Evolutionary conservation across 768 basidiomycete species (phyloP), one percentile per base, ranked within the genome.

Genomic region (Kwoniella sp.): DNA sequence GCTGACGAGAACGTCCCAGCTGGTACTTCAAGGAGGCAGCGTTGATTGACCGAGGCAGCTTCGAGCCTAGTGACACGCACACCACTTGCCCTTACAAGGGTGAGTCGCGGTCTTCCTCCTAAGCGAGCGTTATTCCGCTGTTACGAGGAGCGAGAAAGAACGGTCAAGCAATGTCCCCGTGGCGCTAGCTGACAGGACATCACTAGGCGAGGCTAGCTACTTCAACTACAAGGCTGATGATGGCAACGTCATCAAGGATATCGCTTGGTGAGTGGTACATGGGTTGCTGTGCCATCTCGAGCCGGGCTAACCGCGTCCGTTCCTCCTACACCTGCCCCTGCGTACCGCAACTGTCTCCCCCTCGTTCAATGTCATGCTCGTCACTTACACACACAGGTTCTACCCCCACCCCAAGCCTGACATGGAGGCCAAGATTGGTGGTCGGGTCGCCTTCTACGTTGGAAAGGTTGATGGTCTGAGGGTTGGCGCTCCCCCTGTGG

Each of bases 11-110:
- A n/a, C n/a, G n/a, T 8, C 5, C 6, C 5, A 70, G 67, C 47
- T 69, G 63, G 61, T 73, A 73, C 54, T 73, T 73, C 54, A 60
- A 62, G 46, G 67, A 73, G 47, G 34, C 58, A 12, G 63, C 65
- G 26, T 44, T 73, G n/a, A 54, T 62, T 25, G 62, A 73, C 57
- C 60, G 69, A 37, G 38, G 32, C 2, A 52, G 57, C 40, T 73
- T 45, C 53, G 49, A 50, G 17, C 51, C 60, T 38, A 61, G 58
- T 27, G 52, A 60, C 6, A 73, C 71, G 3, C 67, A 70, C 42
- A 69, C 67, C 7, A 53, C 54, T 4, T 73, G 71, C 46, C 51
- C 51, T 5, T 73, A 67, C 66, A 73, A 73, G 48, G 71, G 71
- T 68, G 26, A 52, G 70, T n/a, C n/a, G n/a, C n/a, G n/a, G n/a